phyloP scores from a whole-genome alignment of 306 rosid species.

The Hippophae tibetana region DNA sequence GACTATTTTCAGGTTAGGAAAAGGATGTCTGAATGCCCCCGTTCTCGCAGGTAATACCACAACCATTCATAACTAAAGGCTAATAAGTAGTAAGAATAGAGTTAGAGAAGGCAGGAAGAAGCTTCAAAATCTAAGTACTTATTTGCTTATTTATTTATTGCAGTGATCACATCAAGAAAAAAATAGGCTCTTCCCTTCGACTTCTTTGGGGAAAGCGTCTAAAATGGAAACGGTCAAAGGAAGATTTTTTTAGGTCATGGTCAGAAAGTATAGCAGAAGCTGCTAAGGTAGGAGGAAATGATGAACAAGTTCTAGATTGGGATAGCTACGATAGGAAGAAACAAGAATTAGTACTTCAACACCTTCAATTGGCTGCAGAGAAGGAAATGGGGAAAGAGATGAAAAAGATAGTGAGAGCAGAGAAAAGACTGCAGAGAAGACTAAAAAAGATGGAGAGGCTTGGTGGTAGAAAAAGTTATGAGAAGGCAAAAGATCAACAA shows the following conservation, averaged over 20 bases:
- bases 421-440: slow-evolving; percentile 39
- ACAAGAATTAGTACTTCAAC: slow-evolving; percentile 34
- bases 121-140: neutral
- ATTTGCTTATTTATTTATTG: slow-evolving; percentile 7
- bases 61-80: neutral
- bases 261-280: slow-evolving; percentile 49
- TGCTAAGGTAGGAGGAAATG: slow-evolving; percentile 60
- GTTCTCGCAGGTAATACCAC: slow-evolving; percentile 49
- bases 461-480: slow-evolving; percentile 12
- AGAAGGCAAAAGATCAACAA: slow-evolving; percentile 12
- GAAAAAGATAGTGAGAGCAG: slow-evolving; percentile 33
- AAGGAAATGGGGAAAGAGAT: slow-evolving; percentile 41
- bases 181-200: slow-evolving; percentile 53
- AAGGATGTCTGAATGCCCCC: slow-evolving; percentile 65
- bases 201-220: slow-evolving; percentile 56
- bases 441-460: slow-evolving; percentile 34
- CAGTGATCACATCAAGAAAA: slow-evolving; percentile 56
- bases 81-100: neutral
- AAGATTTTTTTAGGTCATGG: slow-evolving; percentile 45
- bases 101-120: no score
- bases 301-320: slow-evolving; percentile 60
- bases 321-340: slow-evolving; percentile 54
- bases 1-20: slow-evolving; percentile 54
- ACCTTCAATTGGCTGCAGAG: slow-evolving; percentile 35
- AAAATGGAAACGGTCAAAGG: slow-evolving; percentile 33